Conservation (phyloP, 352 stramenopile genomes). For the Globisporangium ultimum region DNA sequence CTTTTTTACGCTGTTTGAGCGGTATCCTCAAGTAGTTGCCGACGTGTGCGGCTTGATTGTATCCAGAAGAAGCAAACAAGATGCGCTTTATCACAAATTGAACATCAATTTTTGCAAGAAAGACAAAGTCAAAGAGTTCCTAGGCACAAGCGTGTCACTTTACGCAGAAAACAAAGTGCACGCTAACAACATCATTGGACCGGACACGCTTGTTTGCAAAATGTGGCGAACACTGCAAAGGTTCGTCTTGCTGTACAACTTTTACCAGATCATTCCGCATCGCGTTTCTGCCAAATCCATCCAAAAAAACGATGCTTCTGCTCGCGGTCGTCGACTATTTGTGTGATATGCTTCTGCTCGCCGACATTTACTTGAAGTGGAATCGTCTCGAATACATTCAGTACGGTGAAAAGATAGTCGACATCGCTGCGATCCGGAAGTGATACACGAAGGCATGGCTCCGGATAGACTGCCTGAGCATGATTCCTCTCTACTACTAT, state of each 20-base stretch:
- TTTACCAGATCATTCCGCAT: conserved; percentile 48
- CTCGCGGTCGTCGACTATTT: conserved; percentile 39
- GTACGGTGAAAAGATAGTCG: conserved; percentile 38
- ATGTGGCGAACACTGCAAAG: conserved; percentile 9
- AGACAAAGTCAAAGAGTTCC: conserved; percentile 37
- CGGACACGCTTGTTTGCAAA: conserved; percentile 11
- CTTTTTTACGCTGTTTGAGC: conserved; percentile 29
- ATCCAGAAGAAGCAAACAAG: conserved; percentile 16
- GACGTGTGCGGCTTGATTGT: conserved; percentile 18
- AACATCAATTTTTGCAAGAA: conserved; percentile 44
- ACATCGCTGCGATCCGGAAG: conserved; percentile 29
- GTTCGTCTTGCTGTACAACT: conserved; percentile 51
- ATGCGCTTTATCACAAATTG: conserved; percentile 19
- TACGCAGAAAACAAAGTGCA: conserved; percentile 41
- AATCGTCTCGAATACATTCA: conserved; percentile 35
- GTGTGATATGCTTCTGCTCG: conserved; percentile 29
- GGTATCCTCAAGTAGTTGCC: conserved; percentile 36
- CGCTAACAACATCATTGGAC: conserved; percentile 20
- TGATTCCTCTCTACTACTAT: conserved; percentile 32
- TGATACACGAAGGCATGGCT: conserved; percentile 27
- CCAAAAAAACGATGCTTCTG: conserved; percentile 18
- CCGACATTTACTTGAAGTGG: conserved; percentile 41
- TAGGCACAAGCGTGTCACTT: conserved; percentile 41
- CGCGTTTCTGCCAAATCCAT: conserved; percentile 35
- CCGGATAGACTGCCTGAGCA: conserved; percentile 29